phyloP scores from a whole-genome alignment of 2,329 filamentous ascomycete genomes.

The Fusarium scirpi region DNA sequence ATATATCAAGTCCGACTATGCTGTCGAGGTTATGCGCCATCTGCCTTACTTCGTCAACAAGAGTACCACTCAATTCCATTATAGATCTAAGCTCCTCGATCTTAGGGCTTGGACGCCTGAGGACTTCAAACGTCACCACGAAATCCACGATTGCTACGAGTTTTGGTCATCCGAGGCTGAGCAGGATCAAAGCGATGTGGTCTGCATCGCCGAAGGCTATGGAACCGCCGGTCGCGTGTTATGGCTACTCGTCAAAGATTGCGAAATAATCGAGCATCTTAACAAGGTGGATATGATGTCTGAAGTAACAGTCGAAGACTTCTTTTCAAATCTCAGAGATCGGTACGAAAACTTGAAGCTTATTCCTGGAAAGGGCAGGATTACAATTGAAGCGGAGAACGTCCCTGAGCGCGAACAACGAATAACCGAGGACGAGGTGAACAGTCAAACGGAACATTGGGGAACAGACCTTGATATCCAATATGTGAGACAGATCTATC shows the following conservation, averaged over 20 bases:
- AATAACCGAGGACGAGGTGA: neutral
- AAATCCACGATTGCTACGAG: neutral
- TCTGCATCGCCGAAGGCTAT: neutral
- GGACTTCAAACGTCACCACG: neutral
- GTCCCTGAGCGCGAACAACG: neutral
- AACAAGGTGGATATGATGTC: fast-evolving
- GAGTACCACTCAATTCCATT: neutral
- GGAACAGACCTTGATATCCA: neutral
- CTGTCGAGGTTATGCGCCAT: neutral
- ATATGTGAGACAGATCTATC: conserved; percentile 6
- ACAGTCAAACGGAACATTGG: neutral
- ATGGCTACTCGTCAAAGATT: neutral
- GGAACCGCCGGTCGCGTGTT: fast-evolving
- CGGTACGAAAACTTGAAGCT: neutral
- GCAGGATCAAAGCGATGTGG: neutral
- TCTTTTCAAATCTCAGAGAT: neutral
- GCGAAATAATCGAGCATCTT: neutral
- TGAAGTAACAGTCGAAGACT: neutral
- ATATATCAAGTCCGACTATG: neutral
- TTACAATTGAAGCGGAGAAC: neutral
- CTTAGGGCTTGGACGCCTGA: neutral
- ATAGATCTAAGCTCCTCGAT: neutral
- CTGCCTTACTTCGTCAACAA: neutral
- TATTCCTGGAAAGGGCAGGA: neutral
- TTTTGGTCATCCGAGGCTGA: neutral